Conservation (phyloP, 2,329 filamentous ascomycete genomes). For the Elsinoe necatrix region DNA sequence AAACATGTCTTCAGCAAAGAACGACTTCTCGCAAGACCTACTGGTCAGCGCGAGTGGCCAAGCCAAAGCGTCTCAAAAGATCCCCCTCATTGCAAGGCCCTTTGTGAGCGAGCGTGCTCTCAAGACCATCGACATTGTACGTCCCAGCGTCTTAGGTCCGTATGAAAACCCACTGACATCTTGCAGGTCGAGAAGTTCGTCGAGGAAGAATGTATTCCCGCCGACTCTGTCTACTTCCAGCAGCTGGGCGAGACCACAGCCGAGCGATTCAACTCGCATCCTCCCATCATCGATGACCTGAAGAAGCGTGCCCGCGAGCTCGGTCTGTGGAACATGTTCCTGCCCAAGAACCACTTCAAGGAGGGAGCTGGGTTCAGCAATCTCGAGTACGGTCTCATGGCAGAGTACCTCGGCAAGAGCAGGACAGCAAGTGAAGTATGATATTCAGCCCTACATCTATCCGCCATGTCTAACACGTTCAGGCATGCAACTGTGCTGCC, state of each 20-base stretch:
- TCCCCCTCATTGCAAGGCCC: slow-evolving; percentile 50
- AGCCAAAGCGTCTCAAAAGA: slow-evolving; percentile 44
- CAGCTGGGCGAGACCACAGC: slow-evolving; percentile 65
- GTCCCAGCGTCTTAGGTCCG: slow-evolving; percentile 18
- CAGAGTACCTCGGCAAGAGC: slow-evolving; percentile 86
- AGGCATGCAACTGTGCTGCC: slow-evolving; percentile 66
- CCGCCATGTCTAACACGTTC: slow-evolving; percentile 42
- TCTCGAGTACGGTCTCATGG: slow-evolving; percentile 96
- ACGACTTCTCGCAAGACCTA: slow-evolving; percentile 28
- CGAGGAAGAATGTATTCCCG: slow-evolving; percentile 73
- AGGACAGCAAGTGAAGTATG: slow-evolving; percentile 62
- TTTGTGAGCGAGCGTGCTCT: slow-evolving; percentile 77
- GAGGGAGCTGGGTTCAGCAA: slow-evolving; percentile 93
- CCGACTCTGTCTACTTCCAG: slow-evolving; percentile 70
- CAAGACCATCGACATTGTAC: slow-evolving; percentile 68
- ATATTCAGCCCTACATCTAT: background rate
- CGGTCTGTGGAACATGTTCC: slow-evolving; percentile 97
- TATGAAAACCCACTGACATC: slow-evolving; percentile 15
- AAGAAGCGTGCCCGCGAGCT: slow-evolving; percentile 75
- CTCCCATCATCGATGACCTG: slow-evolving; percentile 75
- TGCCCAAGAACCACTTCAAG: slow-evolving; percentile 89
- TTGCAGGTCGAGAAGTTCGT: slow-evolving; percentile 82
- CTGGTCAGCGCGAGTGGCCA: slow-evolving; percentile 25
- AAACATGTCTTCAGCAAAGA: slow-evolving; percentile 29
- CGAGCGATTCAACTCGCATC: slow-evolving; percentile 71